A percentile compares a stretch with the other conserved stretches of the same genome.
These are phyloP conservation scores for Nasturtium officinale DNA, from an alignment of 345 rosid species.

Conservation along the genomic window DNA sequence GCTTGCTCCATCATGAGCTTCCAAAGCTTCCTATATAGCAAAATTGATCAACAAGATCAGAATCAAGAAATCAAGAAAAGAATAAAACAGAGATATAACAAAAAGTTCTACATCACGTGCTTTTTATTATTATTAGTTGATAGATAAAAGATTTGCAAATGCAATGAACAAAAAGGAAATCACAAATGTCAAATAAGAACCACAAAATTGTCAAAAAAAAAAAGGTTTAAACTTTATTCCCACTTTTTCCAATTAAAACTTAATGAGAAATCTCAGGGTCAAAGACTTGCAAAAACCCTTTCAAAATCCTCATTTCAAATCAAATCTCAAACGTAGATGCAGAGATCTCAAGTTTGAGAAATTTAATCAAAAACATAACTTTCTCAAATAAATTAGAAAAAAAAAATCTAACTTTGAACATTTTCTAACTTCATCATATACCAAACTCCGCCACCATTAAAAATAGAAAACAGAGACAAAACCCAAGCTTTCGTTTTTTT, in stretches of 20 bases:
- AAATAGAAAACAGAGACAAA: conserved; percentile 20
- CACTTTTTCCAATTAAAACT: conserved; percentile 2
- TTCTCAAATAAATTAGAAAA: not conserved
- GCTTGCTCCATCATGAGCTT: conserved; percentile 95
- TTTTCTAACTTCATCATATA: not conserved
- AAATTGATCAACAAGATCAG: not conserved
- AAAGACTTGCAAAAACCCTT: not conserved
- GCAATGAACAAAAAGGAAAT: not conserved
- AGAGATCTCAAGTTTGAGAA: conserved; percentile 24
- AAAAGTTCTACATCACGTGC: not conserved
- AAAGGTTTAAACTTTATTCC: not conserved
- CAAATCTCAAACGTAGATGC: conserved; percentile 11
- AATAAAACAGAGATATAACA: not conserved
- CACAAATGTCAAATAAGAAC: conserved; percentile 8
- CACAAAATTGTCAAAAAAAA: not conserved
- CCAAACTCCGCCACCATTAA: conserved; percentile 40
- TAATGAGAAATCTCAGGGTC: not conserved
- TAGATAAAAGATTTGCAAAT: not conserved
- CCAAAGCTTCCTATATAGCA: conserved; percentile 73
- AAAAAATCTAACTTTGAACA: not conserved
- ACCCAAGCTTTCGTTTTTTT: conserved; percentile 2
- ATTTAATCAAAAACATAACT: not conserved
- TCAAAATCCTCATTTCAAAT: conserved; percentile 5
- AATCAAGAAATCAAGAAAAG: not conserved
- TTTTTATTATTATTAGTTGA: not conserved